Evolutionary conservation across 2,329 filamentous ascomycete genomes (phyloP), one percentile per base, ranked within the genome.

Genomic region (Purpureocillium lavendulum): DNA sequence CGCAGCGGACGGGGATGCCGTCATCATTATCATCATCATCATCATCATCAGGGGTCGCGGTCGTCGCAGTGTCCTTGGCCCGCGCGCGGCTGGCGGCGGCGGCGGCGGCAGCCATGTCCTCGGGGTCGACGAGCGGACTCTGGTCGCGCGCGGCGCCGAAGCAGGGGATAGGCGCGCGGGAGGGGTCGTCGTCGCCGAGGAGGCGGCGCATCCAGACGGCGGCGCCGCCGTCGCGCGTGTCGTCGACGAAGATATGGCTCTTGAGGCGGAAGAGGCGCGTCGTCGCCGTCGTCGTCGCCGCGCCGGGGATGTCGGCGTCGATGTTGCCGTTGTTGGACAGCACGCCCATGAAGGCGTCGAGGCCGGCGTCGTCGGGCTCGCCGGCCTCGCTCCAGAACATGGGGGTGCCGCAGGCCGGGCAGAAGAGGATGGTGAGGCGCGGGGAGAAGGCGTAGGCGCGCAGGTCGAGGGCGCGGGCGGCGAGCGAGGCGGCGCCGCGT

Each of bases 1-100:
- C 63, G 42, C 71, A 75, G 4, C 56, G 55, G 3, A 74, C 45
- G 0, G 61, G 55, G 6, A 70, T 46, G 4, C 49, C 45, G 1
- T 55, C 49, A 10, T n/a, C n/a, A n/a, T n/a, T n/a, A n/a, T 26
- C 21, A 10, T 26, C 21, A 10, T 26, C 21, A 10, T 26, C n/a
- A n/a, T n/a, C n/a, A n/a, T 26, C 21, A 10, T 26, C 21, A 10
- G 21, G 21, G 6, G 21, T 26, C 21, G 21, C 21, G 6, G 21
- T 10, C 21, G 21, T 26, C 21, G 21, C 21, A 26, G 21, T 10
- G 21, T 26, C 21, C 21, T 10, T 26, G 5, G 21, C 21, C 21
- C 10, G 21, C 21, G 21, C n/a, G n/a, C n/a, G n/a, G n/a, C n/a
- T n/a, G n/a, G n/a, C n/a, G n/a, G n/a, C n/a, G n/a, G n/a, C n/a